Evolutionary conservation across 2,329 filamentous ascomycete genomes (phyloP), one percentile per base, ranked within the genome.

Genomic region (Xylaria multiplex): DNA sequence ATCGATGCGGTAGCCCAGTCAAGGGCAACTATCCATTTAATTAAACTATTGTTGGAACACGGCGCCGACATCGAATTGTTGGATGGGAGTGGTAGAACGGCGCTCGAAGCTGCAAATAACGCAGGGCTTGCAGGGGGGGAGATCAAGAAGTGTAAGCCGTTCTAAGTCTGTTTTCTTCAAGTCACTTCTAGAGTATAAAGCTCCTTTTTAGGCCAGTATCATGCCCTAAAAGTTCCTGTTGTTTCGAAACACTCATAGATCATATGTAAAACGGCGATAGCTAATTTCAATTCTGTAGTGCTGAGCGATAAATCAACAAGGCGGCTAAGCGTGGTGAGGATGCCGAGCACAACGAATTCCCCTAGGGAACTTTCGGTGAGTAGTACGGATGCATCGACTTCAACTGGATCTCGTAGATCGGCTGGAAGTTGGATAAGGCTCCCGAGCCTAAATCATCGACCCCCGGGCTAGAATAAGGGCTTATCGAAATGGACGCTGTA

Each of bases 1-100:
- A 75, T 77, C 30, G 72, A 76, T 32, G 64, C 69, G 5, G 69
- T 70, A 13, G 70, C 69, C 13, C 69, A 68, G 32, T 68, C 67
- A 32, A 52, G 65, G 0, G 63, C 66, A 24, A 75, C 74, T 46
- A 71, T 76, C 30, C 56, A 48, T 2, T 71, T 76, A 8, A 67
- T 77, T 14, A 53, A 73, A 19, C 46, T 67, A 24, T 63, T 76
- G 27, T 24, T 77, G 7, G 42, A 58, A 6, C 30, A 71, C 22
- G 68, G 67, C 6, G 75, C 76, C 0, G 63, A 74, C 42, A 66
- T 72, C 8, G 43, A 45, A 2, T 69, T 75, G 48, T 54, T 61
- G 14, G 72, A 74, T 64, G 55, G 49, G 9, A 58, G 59, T 46
- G 68, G 71, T 11, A 68, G 70, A 37, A 71, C 65, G 9, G 70